phyloP scores from a whole-genome alignment of 2,329 filamentous ascomycete species.

The Monilinia polystroma region DNA sequence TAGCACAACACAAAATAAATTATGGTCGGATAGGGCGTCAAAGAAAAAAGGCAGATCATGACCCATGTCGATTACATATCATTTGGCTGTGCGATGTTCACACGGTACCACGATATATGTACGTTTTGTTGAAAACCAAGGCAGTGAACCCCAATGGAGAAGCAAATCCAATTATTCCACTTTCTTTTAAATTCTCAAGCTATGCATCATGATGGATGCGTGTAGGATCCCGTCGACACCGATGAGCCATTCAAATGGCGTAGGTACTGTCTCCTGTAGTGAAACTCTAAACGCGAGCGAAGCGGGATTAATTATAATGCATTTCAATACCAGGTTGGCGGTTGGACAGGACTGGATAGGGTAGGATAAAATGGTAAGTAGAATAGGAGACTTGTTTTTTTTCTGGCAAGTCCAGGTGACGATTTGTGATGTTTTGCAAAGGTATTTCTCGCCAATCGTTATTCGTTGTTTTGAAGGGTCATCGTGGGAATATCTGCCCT shows the following conservation, averaged over 20 bases:
- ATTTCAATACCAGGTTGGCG: not conserved
- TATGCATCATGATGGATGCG: too few relatives aligned
- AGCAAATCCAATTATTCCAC: not conserved
- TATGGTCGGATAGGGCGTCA: not conserved
- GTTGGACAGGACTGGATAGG: not conserved
- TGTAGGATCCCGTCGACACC: slow-evolving; percentile 2
- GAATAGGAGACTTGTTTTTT: not conserved
- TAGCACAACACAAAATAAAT: not conserved
- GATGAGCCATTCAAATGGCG: not conserved
- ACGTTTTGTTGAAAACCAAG: not conserved
- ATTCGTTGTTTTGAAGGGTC: not conserved
- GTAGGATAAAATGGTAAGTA: not conserved
- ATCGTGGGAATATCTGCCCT: not conserved
- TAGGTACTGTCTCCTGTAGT: slow-evolving; percentile 4
- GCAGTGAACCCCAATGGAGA: not conserved
- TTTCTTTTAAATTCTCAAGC: not conserved
- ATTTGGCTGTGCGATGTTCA: not conserved
- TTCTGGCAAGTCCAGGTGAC: not conserved
- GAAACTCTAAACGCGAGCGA: not conserved
- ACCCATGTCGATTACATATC: not conserved
- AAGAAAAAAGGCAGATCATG: not conserved
- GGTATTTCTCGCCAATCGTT: not conserved
- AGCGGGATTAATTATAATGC: slow-evolving; percentile 1
- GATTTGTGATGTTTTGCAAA: not conserved
- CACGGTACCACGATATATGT: not conserved